Conservation (phyloP, 2,329 filamentous ascomycete genomes). For the Beauveria asiatica region DNA sequence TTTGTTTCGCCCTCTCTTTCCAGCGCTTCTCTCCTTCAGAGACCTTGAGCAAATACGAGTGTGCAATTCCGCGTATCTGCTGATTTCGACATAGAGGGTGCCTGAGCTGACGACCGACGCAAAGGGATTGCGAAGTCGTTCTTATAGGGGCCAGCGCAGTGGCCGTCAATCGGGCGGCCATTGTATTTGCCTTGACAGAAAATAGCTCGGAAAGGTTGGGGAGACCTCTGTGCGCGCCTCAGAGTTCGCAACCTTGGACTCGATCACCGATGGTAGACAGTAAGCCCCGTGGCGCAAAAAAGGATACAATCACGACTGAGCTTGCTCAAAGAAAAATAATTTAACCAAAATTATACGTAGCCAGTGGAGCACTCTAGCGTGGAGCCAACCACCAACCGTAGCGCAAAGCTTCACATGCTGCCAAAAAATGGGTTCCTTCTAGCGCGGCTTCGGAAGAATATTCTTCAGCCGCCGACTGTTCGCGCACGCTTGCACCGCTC, state of each 20-base stretch:
- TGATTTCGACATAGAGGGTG: conserved; percentile 17
- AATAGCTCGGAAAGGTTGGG: neutral
- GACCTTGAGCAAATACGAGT: conserved; percentile 36
- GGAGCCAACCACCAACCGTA: neutral
- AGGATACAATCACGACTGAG: neutral
- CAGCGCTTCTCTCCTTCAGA: conserved; percentile 36
- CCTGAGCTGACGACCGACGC: conserved; percentile 16
- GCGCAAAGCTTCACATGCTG: conserved; percentile 21
- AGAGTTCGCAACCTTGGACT: no score
- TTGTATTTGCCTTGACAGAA: conserved; percentile 10
- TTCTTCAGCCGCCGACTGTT: conserved; percentile 22
- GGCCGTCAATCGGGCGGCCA: conserved; percentile 21
- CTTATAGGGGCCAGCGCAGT: conserved; percentile 19
- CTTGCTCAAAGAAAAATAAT: neutral
- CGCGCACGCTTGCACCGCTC: conserved; percentile 15
- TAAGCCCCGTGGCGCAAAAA: neutral
- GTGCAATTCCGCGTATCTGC: conserved; percentile 29
- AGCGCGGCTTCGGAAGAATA: conserved; percentile 14
- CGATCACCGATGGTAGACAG: neutral
- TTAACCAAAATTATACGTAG: neutral
- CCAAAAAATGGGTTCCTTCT: neutral
- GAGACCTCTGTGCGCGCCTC: no score
- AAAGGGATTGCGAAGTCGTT: conserved; percentile 18
- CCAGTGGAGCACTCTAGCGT: neutral
- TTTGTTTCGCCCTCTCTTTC: conserved; percentile 36